phyloP scores from a whole-genome alignment of 768 basidiomycete genomes.

The Inosperma sp. region DNA sequence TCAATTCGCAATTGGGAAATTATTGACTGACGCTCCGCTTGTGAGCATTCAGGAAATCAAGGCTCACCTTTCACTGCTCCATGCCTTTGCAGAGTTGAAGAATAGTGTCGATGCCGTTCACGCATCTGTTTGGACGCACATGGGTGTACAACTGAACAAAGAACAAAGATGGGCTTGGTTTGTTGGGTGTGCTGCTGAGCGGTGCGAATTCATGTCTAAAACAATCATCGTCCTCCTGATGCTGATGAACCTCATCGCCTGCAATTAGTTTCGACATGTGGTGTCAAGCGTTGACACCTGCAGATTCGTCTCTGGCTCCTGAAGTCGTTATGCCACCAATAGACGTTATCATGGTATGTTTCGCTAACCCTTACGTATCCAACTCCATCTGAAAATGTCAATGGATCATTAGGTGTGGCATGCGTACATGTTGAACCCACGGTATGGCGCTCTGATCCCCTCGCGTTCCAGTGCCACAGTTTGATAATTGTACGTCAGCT shows the following conservation, averaged over 20 bases:
- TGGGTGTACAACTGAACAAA: conserved; percentile 20
- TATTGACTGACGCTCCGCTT: conserved; percentile 21
- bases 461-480: not conserved
- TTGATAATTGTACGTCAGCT: conserved; percentile 15
- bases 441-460: conserved; percentile 11
- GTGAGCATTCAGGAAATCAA: conserved; percentile 29
- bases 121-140: not conserved
- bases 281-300: conserved; percentile 13
- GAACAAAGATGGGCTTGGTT: conserved; percentile 35
- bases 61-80: conserved; percentile 32
- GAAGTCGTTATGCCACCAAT: conserved; percentile 28
- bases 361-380: not conserved
- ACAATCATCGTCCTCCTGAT: not conserved
- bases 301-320: conserved; percentile 6
- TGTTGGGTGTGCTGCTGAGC: conserved; percentile 34
- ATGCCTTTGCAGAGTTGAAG: conserved; percentile 30
- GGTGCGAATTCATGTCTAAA: conserved; percentile 25
- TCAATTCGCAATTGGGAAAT: conserved; percentile 26
- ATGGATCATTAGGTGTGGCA: conserved; percentile 30
- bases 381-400: not conserved
- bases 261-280: conserved; percentile 28
- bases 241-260: not conserved
- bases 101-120: conserved; percentile 19
- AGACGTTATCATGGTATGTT: conserved; percentile 34
- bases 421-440: conserved; percentile 32